Evolutionary conservation across 208 protist genomes (phyloP).

Genomic region (Crithidia brevicula): DNA sequence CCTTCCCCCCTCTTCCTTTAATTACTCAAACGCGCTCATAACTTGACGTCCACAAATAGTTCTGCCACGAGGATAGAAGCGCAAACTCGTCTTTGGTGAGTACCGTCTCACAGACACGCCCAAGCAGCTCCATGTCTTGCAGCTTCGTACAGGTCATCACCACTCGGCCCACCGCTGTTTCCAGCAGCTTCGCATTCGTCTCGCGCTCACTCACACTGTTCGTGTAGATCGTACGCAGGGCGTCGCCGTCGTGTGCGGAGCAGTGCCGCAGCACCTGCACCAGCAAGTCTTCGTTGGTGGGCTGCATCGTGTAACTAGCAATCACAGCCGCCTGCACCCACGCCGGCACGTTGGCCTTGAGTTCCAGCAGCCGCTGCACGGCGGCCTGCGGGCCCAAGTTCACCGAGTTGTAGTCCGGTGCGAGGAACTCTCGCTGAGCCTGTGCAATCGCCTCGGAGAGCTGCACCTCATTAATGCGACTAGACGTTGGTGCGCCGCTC

Average conservation of each 20-base stretch:
- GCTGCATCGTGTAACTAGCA: conserved; percentile 36
- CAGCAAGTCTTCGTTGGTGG: conserved; percentile 57
- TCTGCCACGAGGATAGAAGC: conserved; percentile 58
- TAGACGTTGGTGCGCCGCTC: conserved; percentile 33
- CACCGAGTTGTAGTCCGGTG: conserved; percentile 34
- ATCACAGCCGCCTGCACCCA: conserved; percentile 71
- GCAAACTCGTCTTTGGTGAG: conserved; percentile 53
- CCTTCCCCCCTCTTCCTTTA: too few relatives aligned
- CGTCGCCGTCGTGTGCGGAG: conserved; percentile 54
- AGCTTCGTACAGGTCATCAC: conserved; percentile 34
- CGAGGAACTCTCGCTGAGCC: conserved; percentile 56
- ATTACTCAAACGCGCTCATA: conserved; percentile 9
- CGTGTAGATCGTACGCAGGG: conserved; percentile 30
- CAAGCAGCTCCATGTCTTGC: conserved; percentile 35
- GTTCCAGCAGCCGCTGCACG: conserved; percentile 62
- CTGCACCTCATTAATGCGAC: conserved; percentile 41
- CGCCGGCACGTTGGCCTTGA: conserved; percentile 45
- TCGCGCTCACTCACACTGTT: conserved; percentile 75
- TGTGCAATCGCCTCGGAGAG: conserved; percentile 47
- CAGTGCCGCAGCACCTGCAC: conserved; percentile 74
- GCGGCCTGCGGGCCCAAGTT: conserved; percentile 57
- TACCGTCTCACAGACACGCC: conserved; percentile 49
- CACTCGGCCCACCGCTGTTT: conserved; percentile 61
- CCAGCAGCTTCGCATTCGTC: conserved; percentile 37
- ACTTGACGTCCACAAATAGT: conserved; percentile 34